Percentiles rank a stretch among this genome's conserved stretches.
Evolutionary conservation across 2,329 filamentous ascomycete genomes (phyloP).

Genomic region (Fusarium phyllophilum): DNA sequence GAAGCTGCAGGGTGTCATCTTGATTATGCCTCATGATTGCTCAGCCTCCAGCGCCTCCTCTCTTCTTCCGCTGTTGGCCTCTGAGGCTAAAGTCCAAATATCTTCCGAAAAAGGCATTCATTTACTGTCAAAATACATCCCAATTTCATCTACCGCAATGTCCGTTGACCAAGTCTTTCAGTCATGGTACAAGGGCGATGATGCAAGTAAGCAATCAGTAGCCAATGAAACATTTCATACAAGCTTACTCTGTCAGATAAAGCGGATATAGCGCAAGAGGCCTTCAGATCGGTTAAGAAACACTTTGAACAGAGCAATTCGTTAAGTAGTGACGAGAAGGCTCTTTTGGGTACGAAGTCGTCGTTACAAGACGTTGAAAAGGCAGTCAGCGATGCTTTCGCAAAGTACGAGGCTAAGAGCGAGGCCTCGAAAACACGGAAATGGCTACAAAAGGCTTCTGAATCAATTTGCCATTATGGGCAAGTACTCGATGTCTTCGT

Average conservation of each 20-base stretch:
- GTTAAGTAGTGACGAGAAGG: background rate
- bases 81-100: background rate
- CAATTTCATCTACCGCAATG: background rate
- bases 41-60: background rate
- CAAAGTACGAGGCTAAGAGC: background rate
- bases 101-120: accelerated
- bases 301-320: background rate
- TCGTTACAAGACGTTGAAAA: background rate
- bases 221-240: background rate
- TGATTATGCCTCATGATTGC: background rate
- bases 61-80: accelerated
- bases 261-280: background rate
- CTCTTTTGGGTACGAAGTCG: background rate
- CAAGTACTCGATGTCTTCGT: constrained; percentile 14
- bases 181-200: background rate
- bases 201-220: background rate
- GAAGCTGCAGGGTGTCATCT: background rate
- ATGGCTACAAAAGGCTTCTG: background rate
- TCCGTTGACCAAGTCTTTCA: background rate
- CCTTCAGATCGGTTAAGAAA: background rate
- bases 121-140: accelerated
- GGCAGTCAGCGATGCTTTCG: background rate
- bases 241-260: background rate
- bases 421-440: background rate
- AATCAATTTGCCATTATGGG: constrained; percentile 3